These are phyloP conservation scores for Fraxinus albicans DNA, from an alignment of 305 asterid species.

Conservation along the genomic window DNA sequence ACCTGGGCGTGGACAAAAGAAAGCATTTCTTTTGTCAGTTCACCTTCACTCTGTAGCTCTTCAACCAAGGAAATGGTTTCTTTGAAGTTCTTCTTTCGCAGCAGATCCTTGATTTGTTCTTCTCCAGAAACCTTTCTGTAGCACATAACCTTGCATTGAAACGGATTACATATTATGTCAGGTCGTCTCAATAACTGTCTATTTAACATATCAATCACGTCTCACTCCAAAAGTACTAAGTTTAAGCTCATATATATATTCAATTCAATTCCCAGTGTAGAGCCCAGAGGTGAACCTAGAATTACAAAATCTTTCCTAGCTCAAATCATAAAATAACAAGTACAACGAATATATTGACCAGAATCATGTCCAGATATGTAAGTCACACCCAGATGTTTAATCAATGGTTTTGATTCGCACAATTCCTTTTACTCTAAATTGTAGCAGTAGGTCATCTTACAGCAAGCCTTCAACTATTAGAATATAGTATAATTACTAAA, in stretches of 20 bases:
- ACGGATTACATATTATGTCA: constrained; percentile 23
- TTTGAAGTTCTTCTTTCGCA: constrained; percentile 73
- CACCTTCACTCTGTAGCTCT: constrained; percentile 85
- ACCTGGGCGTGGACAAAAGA: constrained; percentile 90
- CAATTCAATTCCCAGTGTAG: neutral
- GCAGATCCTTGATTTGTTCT: constrained; percentile 80
- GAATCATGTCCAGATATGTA: neutral
- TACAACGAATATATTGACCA: constrained; percentile 6
- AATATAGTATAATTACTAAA: neutral
- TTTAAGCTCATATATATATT: neutral
- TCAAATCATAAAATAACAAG: constrained; percentile 2
- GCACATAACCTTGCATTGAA: constrained; percentile 67
- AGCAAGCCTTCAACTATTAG: neutral
- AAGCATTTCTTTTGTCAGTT: constrained; percentile 74
- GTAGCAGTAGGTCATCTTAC: neutral
- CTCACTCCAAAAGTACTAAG: constrained; percentile 8
- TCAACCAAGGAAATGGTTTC: constrained; percentile 83
- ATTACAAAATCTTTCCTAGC: neutral
- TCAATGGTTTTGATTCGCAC: neutral
- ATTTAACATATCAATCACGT: neutral
- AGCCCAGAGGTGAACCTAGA: constrained; percentile 5
- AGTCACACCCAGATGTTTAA: neutral
- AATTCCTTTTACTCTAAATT: neutral
- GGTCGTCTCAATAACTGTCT: constrained; percentile 18
- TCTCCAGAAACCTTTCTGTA: constrained; percentile 80